Percentiles rank a stretch among this genome's conserved stretches.
Conservation (phyloP, 2,329 filamentous ascomycete species). For the Chrysoporthe deuterocubensis region DNA sequence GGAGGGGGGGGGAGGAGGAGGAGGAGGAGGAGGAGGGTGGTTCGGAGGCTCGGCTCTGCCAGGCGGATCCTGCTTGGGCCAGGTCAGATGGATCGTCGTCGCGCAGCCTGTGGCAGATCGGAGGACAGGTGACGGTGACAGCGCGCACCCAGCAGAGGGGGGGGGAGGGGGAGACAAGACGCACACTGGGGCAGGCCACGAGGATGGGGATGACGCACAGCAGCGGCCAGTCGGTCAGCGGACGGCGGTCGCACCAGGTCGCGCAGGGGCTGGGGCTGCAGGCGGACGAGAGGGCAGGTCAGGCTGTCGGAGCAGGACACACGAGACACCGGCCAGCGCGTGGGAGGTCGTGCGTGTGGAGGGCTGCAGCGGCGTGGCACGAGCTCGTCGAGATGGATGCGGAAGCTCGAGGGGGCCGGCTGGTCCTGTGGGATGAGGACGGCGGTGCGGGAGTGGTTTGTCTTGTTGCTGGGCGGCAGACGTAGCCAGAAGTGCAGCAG, state of each 20-base stretch:
- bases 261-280: neutral
- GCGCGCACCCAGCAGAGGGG: neutral
- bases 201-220: neutral
- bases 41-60: slow-evolving; percentile 6
- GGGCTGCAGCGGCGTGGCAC: neutral
- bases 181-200: slow-evolving; percentile 2
- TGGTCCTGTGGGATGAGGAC: neutral
- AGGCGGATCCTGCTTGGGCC: neutral
- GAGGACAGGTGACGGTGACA: neutral
- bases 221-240: neutral
- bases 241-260: neutral
- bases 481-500: too few species aligned
- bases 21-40: slow-evolving; percentile 6
- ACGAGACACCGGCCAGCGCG: slow-evolving; percentile 10
- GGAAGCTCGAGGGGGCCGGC: neutral
- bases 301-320: neutral
- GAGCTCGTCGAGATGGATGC: neutral
- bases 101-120: neutral
- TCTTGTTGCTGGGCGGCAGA: neutral
- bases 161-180: neutral
- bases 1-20: slow-evolving; percentile 35
- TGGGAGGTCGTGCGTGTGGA: slow-evolving; percentile 3
- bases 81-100: slow-evolving; percentile 5
- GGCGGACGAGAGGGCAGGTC: neutral
- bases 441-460: neutral